Evolutionary conservation across 345 rosid species (phyloP).

Genomic region (Populus euphratica): DNA sequence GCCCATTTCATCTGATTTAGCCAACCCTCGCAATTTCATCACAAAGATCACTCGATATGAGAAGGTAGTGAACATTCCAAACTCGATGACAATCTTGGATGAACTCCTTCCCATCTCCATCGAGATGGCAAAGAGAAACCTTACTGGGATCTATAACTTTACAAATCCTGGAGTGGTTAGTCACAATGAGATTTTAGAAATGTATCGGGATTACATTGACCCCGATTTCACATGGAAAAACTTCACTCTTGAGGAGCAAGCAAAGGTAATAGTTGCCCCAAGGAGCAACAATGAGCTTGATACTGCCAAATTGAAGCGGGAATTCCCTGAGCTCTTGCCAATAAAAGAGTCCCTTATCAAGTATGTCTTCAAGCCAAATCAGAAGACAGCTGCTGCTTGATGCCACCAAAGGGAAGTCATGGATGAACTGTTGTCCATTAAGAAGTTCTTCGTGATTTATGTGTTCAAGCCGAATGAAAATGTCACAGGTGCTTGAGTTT

Average conservation of each 20-base stretch:
- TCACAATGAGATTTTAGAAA: slow-evolving; percentile 86
- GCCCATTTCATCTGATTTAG: slow-evolving; percentile 82
- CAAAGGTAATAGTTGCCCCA: slow-evolving; percentile 81
- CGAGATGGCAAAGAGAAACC: slow-evolving; percentile 94
- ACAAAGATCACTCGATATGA: slow-evolving; percentile 76
- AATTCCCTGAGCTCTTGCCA: slow-evolving; percentile 78
- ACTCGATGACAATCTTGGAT: slow-evolving; percentile 87
- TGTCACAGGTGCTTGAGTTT: not conserved
- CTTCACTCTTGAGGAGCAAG: slow-evolving; percentile 84
- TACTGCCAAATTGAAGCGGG: slow-evolving; percentile 60
- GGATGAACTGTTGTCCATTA: not conserved
- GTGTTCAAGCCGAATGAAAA: slow-evolving; percentile 1
- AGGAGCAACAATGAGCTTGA: slow-evolving; percentile 96
- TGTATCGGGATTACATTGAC: slow-evolving; percentile 65
- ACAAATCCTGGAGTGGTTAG: slow-evolving; percentile 89
- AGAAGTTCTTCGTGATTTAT: not conserved
- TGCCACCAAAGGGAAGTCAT: not conserved
- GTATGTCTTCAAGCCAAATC: slow-evolving; percentile 74
- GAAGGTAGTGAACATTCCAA: slow-evolving; percentile 84
- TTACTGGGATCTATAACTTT: slow-evolving; percentile 86
- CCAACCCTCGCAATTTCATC: slow-evolving; percentile 85
- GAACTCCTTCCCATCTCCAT: slow-evolving; percentile 85
- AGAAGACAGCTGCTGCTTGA: slow-evolving; percentile 49
- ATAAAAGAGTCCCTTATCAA: slow-evolving; percentile 78
- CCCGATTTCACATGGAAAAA: slow-evolving; percentile 78